Percentiles rank a stretch among this genome's conserved stretches.
phyloP scores from a whole-genome alignment of 2,329 filamentous ascomycete species.

The Pseudogymnoascus sp. region DNA sequence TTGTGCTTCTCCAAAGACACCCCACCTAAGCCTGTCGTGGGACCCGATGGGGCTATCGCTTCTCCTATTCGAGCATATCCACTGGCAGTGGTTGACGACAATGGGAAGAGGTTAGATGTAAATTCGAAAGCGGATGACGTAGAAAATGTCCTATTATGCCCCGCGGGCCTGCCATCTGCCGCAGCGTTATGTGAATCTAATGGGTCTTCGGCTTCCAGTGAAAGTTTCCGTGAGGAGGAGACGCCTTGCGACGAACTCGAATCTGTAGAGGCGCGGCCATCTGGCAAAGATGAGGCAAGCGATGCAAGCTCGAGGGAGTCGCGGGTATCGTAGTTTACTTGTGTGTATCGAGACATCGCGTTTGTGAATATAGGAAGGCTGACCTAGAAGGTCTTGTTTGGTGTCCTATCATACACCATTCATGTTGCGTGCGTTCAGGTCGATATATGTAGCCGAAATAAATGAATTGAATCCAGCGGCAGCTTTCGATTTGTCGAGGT shows the following conservation, averaged over 20 bases:
- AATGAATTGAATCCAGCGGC: neutral
- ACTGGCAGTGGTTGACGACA: conserved; percentile 69
- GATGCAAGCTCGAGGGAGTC: conserved; percentile 96
- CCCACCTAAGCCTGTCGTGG: conserved; percentile 51
- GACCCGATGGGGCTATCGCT: conserved; percentile 52
- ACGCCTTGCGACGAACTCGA: conserved; percentile 74
- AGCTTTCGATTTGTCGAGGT: neutral
- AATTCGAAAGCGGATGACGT: conserved; percentile 94
- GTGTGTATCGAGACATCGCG: conserved; percentile 9
- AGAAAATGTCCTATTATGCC: conserved; percentile 66
- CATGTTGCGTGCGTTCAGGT: conserved; percentile 3
- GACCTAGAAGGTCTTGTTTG: neutral
- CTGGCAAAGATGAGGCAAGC: conserved; percentile 72
- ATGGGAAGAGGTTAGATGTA: conserved; percentile 81
- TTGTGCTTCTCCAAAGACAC: conserved; percentile 91
- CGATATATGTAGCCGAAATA: neutral
- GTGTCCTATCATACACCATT: neutral
- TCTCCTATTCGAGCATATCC: conserved; percentile 82
- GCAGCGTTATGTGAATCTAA: conserved; percentile 54
- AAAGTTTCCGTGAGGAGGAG: conserved; percentile 85
- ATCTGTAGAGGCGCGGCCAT: conserved; percentile 49
- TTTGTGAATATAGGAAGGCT: neutral
- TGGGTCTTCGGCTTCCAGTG: conserved; percentile 79
- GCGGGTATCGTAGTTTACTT: conserved; percentile 37
- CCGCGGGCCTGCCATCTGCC: conserved; percentile 28